Conservation (phyloP, 345 rosid genomes). For the Eucalyptus caleyi region DNA sequence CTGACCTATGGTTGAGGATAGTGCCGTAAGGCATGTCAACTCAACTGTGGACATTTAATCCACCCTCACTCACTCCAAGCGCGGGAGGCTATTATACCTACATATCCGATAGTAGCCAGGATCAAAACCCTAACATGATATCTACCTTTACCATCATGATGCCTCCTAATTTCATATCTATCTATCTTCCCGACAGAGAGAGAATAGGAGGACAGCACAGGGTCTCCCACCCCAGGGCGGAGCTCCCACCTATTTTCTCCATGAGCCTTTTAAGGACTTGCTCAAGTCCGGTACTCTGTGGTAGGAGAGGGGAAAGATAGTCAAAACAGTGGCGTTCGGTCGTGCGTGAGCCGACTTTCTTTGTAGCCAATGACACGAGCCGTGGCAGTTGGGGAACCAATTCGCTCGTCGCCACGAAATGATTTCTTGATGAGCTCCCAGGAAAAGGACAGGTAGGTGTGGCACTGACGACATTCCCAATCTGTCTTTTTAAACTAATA, state of each 20-base stretch:
- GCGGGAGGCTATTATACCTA: fast-evolving
- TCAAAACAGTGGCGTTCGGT: too few species aligned
- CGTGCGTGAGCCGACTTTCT: too few species aligned
- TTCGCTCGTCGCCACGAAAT: background rate
- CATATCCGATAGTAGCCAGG: fast-evolving
- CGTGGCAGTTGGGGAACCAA: background rate
- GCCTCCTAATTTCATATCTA: fast-evolving
- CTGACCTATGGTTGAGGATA: too few species aligned
- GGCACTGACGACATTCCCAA: background rate
- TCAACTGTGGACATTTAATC: fast-evolving
- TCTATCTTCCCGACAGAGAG: fast-evolving
- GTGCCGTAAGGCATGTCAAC: too few species aligned
- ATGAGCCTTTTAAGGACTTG: too few species aligned
- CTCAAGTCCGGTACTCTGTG: fast-evolving
- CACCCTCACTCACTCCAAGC: too few species aligned
- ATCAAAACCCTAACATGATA: fast-evolving
- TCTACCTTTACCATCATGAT: fast-evolving
- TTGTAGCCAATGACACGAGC: too few species aligned
- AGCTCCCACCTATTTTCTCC: fast-evolving
- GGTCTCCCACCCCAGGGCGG: fast-evolving
- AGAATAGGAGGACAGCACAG: fast-evolving
- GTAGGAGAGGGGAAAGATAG: too few species aligned
- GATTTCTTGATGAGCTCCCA: background rate
- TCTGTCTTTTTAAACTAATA: background rate
- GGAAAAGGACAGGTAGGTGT: background rate